phyloP scores from a whole-genome alignment of 2,329 filamentous ascomycete species.

The Thelonectria olida region DNA sequence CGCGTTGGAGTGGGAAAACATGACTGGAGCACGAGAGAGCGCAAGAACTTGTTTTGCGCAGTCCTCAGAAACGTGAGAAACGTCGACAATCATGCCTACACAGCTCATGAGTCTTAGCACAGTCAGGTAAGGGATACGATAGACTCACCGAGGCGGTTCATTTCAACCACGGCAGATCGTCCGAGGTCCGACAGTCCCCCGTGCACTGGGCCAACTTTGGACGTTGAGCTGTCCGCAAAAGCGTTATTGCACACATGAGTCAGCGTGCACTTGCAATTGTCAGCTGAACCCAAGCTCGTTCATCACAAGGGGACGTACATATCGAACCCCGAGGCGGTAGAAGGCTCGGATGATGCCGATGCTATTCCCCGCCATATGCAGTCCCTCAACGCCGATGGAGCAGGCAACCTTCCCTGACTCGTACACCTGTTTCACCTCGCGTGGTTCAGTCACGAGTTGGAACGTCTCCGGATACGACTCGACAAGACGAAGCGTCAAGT shows the following conservation, averaged over 20 bases:
- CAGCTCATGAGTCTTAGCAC: too few species aligned
- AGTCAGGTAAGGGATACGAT: too few species aligned
- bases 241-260: too few species aligned
- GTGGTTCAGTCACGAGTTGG: slow-evolving; percentile 36
- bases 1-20: slow-evolving; percentile 45
- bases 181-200: slow-evolving; percentile 42
- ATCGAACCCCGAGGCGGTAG: slow-evolving; percentile 43
- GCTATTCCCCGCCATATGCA: slow-evolving; percentile 46
- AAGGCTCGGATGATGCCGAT: slow-evolving; percentile 45
- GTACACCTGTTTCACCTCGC: slow-evolving; percentile 41
- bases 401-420: slow-evolving; percentile 44
- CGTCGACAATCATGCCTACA: slow-evolving; percentile 40
- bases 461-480: slow-evolving; percentile 37
- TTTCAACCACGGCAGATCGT: slow-evolving; percentile 42
- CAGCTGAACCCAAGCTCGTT: too few species aligned
- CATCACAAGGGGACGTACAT: slow-evolving; percentile 23
- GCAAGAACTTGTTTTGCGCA: slow-evolving; percentile 35
- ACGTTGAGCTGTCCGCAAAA: slow-evolving; percentile 30
- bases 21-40: slow-evolving; percentile 39
- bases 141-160: slow-evolving; percentile 42
- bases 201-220: too few species aligned
- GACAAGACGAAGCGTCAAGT: slow-evolving; percentile 36
- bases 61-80: slow-evolving; percentile 43
- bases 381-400: slow-evolving; percentile 47
- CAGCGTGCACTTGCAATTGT: too few species aligned